A percentile compares a stretch with the other conserved stretches of the same genome.
Evolutionary conservation across 768 basidiomycete species (phyloP).

Genomic region (Amylocystis lapponica): DNA sequence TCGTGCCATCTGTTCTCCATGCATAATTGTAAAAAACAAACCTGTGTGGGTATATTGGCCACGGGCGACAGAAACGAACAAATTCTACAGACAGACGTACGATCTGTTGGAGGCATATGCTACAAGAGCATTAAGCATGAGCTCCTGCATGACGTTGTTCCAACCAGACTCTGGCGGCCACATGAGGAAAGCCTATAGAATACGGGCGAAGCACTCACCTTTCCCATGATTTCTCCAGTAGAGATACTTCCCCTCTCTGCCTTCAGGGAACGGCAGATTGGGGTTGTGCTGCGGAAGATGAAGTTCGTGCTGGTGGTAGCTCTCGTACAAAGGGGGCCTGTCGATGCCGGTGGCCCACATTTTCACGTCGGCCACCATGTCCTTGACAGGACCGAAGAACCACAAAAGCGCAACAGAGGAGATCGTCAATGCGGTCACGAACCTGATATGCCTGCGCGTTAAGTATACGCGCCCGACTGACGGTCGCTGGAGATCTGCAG

Average conservation of each 20-base stretch:
- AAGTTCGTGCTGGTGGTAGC: slow-evolving; percentile 23
- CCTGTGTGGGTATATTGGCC: slow-evolving; percentile 14
- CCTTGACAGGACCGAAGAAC: no score
- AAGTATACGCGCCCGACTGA: no score
- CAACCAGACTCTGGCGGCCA: slow-evolving; percentile 41
- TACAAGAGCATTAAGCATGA: slow-evolving; percentile 45
- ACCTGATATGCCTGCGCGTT: no score
- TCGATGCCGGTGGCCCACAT: not conserved
- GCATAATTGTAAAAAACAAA: slow-evolving; percentile 56
- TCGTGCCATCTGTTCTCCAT: slow-evolving; percentile 39
- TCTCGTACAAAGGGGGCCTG: slow-evolving; percentile 21
- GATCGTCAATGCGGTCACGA: no score
- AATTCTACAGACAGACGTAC: slow-evolving; percentile 33
- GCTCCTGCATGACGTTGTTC: slow-evolving; percentile 59
- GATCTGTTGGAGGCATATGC: slow-evolving; percentile 40
- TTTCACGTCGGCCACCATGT: no score
- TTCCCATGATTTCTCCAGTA: slow-evolving; percentile 14
- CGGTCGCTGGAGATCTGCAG: no score
- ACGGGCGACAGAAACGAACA: not conserved
- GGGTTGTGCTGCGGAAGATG: slow-evolving; percentile 22
- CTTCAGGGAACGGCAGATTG: slow-evolving; percentile 30
- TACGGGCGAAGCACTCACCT: slow-evolving; percentile 11
- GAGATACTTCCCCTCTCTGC: slow-evolving; percentile 18
- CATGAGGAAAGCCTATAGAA: not conserved
- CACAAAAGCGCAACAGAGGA: no score